Conservation (phyloP, 2,329 filamentous ascomycete genomes). For the Aspergillus eucalypticola region DNA sequence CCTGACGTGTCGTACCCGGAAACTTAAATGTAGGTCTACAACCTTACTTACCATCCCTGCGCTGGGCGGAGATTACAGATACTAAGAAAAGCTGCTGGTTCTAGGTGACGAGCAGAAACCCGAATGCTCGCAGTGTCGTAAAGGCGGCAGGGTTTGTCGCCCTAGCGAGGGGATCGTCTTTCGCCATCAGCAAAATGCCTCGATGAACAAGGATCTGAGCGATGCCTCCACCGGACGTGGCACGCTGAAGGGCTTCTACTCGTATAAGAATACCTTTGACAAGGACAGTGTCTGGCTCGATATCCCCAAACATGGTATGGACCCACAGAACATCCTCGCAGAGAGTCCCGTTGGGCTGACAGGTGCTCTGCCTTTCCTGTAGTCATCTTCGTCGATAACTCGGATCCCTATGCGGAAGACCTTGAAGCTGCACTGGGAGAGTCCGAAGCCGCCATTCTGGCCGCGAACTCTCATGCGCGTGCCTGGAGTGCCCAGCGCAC, state of each 20-base stretch:
- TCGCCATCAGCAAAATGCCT: constrained; percentile 69
- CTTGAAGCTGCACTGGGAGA: constrained; percentile 38
- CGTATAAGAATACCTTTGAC: constrained; percentile 66
- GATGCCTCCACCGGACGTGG: constrained; percentile 42
- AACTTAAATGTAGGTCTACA: constrained; percentile 58
- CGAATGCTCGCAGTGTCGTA: constrained; percentile 61
- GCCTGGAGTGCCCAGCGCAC: constrained; percentile 36
- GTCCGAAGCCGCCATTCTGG: constrained; percentile 31
- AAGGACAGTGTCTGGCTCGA: constrained; percentile 63
- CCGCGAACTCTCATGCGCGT: constrained; percentile 29
- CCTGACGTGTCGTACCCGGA: constrained; percentile 60
- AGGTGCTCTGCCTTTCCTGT: constrained; percentile 1
- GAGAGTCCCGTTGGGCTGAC: constrained; percentile 1
- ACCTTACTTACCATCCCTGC: neutral
- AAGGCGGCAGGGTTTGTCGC: constrained; percentile 61
- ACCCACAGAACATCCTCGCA: neutral
- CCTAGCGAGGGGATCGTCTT: constrained; percentile 65
- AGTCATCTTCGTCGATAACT: constrained; percentile 65
- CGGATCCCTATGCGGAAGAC: constrained; percentile 61
- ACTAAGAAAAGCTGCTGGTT: constrained; percentile 12
- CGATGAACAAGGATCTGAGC: constrained; percentile 59
- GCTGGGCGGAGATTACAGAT: neutral
- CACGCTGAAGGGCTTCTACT: constrained; percentile 62
- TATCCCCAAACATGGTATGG: constrained; percentile 58
- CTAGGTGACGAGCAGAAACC: constrained; percentile 60